These are phyloP conservation scores for Bryum argenteum DNA, from an alignment of 225 moss, liverwort and hornwort species.

Conservation along the genomic window DNA sequence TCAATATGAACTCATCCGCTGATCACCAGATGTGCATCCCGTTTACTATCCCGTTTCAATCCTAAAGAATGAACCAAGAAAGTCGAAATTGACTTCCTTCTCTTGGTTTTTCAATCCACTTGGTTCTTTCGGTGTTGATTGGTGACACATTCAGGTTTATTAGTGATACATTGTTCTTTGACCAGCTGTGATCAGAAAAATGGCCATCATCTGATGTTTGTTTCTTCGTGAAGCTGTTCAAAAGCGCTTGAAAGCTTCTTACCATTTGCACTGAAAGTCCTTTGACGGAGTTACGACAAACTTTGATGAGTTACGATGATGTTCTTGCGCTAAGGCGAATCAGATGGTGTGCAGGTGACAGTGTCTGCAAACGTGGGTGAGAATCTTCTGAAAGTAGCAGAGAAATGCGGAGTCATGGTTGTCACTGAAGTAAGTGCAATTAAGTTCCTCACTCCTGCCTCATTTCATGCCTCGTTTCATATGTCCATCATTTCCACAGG, in stretches of 20 bases:
- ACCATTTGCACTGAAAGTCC: background rate
- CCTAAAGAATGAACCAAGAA: too few species aligned
- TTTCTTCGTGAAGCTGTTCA: background rate
- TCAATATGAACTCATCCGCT: background rate
- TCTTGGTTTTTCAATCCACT: too few species aligned
- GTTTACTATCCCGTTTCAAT: background rate
- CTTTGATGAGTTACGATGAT: background rate
- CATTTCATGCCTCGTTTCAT: background rate
- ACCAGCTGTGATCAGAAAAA: too few species aligned
- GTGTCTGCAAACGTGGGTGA: constrained; percentile 76
- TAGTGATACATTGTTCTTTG: background rate
- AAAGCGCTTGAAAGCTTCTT: background rate
- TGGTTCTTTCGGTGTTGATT: too few species aligned
- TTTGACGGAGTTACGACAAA: background rate
- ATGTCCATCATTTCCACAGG: constrained; percentile 4
- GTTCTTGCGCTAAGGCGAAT: constrained; percentile 11
- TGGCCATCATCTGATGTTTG: too few species aligned
- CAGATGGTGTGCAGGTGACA: constrained; percentile 52
- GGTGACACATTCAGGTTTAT: too few species aligned
- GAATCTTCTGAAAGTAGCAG: constrained; percentile 88
- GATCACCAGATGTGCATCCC: constrained; percentile 9
- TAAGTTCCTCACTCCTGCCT: constrained; percentile 5
- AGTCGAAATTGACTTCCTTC: too few species aligned
- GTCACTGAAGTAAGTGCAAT: constrained; percentile 61
- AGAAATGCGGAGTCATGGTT: constrained; percentile 71